phyloP scores from a whole-genome alignment of 2,329 filamentous ascomycete species.

The Verticillium nonalfalfae region DNA sequence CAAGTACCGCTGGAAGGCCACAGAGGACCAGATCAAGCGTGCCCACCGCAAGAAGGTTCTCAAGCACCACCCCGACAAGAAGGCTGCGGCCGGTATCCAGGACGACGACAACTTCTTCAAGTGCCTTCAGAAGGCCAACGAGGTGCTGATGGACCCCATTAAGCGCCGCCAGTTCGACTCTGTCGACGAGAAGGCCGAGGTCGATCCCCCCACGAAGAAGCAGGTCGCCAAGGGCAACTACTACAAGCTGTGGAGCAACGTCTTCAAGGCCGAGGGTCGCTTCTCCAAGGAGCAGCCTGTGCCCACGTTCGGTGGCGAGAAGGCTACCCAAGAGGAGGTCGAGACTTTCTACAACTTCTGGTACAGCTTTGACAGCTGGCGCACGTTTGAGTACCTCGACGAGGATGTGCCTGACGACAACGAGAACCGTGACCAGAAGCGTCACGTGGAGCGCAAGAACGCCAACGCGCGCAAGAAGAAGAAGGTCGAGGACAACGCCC shows the following conservation, averaged over 20 bases:
- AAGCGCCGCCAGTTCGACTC: slow-evolving; percentile 95
- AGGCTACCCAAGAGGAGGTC: slow-evolving; percentile 81
- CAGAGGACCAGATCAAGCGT: slow-evolving; percentile 97
- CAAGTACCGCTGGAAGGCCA: slow-evolving; percentile 88
- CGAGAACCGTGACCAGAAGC: slow-evolving; percentile 98
- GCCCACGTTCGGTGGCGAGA: slow-evolving; percentile 76
- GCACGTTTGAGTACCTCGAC: slow-evolving; percentile 95
- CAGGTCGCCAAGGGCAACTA: slow-evolving; percentile 78
- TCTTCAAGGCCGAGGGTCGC: slow-evolving; percentile 86
- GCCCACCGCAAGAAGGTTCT: slow-evolving; percentile 99
- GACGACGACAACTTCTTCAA: slow-evolving; percentile 99
- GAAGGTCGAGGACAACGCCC: slow-evolving; percentile 95
- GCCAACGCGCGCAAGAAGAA: slow-evolving; percentile 96
- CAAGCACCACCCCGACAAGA: slow-evolving; percentile 98
- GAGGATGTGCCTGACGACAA: slow-evolving; percentile 99
- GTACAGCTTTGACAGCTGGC: slow-evolving; percentile 99
- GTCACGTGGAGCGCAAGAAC: slow-evolving; percentile 98
- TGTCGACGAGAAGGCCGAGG: slow-evolving; percentile 88
- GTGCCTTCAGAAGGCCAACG: slow-evolving; percentile 97
- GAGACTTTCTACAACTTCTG: slow-evolving; percentile 99
- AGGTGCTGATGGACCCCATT: slow-evolving; percentile 84
- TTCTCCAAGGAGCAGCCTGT: slow-evolving; percentile 92
- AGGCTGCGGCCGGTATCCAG: slow-evolving; percentile 77
- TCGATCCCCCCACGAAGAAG: slow-evolving; percentile 91
- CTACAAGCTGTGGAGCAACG: slow-evolving; percentile 88